Evolutionary conservation across 805 yeast species (phyloP).

Genomic region (Myxozyma neotropica): DNA sequence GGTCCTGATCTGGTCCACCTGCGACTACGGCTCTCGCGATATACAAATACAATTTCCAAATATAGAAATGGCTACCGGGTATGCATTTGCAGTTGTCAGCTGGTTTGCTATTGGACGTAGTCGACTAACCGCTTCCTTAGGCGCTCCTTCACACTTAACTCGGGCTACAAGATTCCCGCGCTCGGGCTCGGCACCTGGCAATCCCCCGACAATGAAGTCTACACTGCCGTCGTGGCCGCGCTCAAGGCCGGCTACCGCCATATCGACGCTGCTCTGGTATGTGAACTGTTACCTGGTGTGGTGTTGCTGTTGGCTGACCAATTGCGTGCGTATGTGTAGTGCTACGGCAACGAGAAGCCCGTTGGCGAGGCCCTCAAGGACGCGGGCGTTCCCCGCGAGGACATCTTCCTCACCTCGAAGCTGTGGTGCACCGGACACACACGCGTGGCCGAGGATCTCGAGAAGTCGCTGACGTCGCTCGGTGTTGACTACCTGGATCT

Average conservation of each 20-base stretch:
- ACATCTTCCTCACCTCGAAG: conserved; percentile 50
- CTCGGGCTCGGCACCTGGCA: conserved; percentile 81
- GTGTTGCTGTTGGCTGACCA: not conserved
- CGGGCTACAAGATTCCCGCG: conserved; percentile 64
- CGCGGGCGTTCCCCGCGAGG: conserved; percentile 55
- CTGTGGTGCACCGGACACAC: conserved; percentile 44
- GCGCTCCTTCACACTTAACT: conserved; percentile 49
- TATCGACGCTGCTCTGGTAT: conserved; percentile 67
- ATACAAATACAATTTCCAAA: not conserved
- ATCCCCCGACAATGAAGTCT: conserved; percentile 55
- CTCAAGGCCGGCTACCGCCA: conserved; percentile 68
- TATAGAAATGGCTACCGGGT: conserved; percentile 15
- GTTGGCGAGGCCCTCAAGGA: conserved; percentile 52
- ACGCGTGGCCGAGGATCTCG: conserved; percentile 55
- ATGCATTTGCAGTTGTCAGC: not conserved
- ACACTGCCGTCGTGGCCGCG: conserved; percentile 55
- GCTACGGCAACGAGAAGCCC: conserved; percentile 65
- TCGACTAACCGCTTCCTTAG: conserved; percentile 19
- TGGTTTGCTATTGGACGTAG: not conserved
- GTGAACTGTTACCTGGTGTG: not conserved
- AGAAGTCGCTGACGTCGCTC: conserved; percentile 60
- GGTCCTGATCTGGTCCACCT: no score
- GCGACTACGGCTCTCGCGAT: no score
- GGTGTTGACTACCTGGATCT: conserved; percentile 77
- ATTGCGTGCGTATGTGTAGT: no score